A percentile compares a stretch with the other conserved stretches of the same genome.
phyloP scores from a whole-genome alignment of 441 rosid genomes.

The Melastoma candidum region DNA sequence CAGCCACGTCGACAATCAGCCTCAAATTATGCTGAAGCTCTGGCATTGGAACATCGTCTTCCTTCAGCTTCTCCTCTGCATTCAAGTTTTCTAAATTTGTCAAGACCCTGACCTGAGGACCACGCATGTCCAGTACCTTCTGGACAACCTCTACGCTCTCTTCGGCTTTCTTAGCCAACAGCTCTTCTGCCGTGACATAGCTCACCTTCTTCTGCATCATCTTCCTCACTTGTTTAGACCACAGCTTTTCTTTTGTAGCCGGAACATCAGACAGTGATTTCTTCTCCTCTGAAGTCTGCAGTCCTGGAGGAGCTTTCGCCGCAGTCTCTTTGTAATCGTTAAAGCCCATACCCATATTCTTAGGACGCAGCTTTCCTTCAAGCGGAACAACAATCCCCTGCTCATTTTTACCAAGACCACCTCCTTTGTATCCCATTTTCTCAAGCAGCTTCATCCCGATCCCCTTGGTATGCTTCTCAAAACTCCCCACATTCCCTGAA shows the following conservation, averaged over 20 bases:
- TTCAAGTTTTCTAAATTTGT: slow-evolving; percentile 78
- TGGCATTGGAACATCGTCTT: slow-evolving; percentile 78
- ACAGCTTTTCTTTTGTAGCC: slow-evolving; percentile 35
- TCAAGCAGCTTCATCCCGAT: slow-evolving; percentile 67
- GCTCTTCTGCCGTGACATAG: slow-evolving; percentile 49
- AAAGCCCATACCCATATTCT: slow-evolving; percentile 71
- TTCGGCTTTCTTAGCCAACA: slow-evolving; percentile 67
- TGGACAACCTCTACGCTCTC: slow-evolving; percentile 70
- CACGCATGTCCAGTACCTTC: slow-evolving; percentile 89
- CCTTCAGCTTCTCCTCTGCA: slow-evolving; percentile 84
- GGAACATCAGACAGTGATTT: slow-evolving; percentile 19
- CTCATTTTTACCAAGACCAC: slow-evolving; percentile 66
- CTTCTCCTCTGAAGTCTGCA: slow-evolving; percentile 45
- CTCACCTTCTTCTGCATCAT: slow-evolving; percentile 27
- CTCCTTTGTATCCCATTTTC: slow-evolving; percentile 83
- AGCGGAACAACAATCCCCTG: slow-evolving; percentile 68
- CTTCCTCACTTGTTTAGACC: slow-evolving; percentile 46
- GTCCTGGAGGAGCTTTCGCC: slow-evolving; percentile 23
- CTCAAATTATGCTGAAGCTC: slow-evolving; percentile 84
- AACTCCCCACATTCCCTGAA: slow-evolving; percentile 35
- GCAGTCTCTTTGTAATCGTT: slow-evolving; percentile 58
- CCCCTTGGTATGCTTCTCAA: slow-evolving; percentile 69
- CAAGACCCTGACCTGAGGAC: slow-evolving; percentile 71
- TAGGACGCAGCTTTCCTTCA: slow-evolving; percentile 69
- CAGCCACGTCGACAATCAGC: slow-evolving; percentile 67